These are phyloP conservation scores for Aspergillus bridgeri DNA, from an alignment of 495 filamentous ascomycete species.

Conservation along the genomic window DNA sequence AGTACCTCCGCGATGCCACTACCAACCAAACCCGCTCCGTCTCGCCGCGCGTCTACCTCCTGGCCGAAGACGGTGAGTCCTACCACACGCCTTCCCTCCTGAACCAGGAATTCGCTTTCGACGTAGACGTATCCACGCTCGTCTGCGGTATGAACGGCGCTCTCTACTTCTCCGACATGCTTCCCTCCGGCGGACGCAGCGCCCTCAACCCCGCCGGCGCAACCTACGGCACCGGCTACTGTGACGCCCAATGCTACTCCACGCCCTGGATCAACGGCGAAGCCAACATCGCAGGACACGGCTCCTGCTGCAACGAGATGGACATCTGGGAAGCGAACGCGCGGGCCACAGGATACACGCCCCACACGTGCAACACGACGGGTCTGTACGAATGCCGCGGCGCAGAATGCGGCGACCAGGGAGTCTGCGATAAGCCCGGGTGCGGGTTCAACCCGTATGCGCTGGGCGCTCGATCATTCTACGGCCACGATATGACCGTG, in stretches of 20 bases:
- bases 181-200: conserved; percentile 49
- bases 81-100: conserved; percentile 60
- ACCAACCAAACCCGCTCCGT: conserved; percentile 28
- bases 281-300: conserved; percentile 46
- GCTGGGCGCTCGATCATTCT: conserved; percentile 53
- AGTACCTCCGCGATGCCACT: conserved; percentile 30
- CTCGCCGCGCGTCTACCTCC: conserved; percentile 59
- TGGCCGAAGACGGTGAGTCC: conserved; percentile 49
- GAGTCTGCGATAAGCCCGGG: conserved; percentile 62
- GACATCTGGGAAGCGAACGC: conserved; percentile 65
- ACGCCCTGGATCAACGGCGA: conserved; percentile 56
- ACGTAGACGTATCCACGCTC: conserved; percentile 58
- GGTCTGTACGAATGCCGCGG: conserved; percentile 47
- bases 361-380: conserved; percentile 50
- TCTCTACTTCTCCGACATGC: conserved; percentile 65
- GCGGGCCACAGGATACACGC: conserved; percentile 51
- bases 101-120: conserved; percentile 59
- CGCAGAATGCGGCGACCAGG: conserved; percentile 44
- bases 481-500: conserved; percentile 47
- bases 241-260: conserved; percentile 62
- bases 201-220: conserved; percentile 59
- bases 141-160: conserved; percentile 67
- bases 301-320: conserved; percentile 60
- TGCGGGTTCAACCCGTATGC: conserved; percentile 65
- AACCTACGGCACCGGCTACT: conserved; percentile 66